phyloP scores from a whole-genome alignment of 2,329 filamentous ascomycete species.

The Orbilia brochopaga region DNA sequence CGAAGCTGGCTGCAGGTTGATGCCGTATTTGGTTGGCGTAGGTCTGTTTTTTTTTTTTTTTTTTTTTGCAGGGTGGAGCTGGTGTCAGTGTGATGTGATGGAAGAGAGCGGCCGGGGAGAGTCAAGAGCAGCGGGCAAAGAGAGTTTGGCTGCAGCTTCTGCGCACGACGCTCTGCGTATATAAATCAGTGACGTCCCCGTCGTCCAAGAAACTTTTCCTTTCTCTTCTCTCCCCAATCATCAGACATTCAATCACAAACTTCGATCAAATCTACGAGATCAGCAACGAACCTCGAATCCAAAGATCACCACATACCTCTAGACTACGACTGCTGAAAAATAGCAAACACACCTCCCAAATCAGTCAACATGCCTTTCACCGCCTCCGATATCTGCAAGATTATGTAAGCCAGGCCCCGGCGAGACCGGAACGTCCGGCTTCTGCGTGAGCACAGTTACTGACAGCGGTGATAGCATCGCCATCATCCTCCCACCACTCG shows the following conservation, averaged over 20 bases:
- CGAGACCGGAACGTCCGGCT: not conserved
- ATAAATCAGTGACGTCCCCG: constrained; percentile 39
- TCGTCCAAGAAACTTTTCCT: constrained; percentile 1
- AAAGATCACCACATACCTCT: constrained; percentile 5
- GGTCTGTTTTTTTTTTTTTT: not conserved
- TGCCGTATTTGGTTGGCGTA: constrained; percentile 37
- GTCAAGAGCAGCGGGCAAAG: constrained; percentile 16
- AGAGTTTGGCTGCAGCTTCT: constrained; percentile 11
- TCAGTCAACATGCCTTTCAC: constrained; percentile 65
- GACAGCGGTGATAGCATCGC: constrained; percentile 67
- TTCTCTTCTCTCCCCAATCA: constrained; percentile 11
- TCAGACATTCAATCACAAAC: constrained; percentile 34
- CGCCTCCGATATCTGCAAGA: constrained; percentile 76
- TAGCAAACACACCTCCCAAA: constrained; percentile 20
- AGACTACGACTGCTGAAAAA: constrained; percentile 8
- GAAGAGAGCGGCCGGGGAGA: not conserved
- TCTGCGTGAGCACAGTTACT: not conserved
- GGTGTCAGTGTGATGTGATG: constrained; percentile 35
- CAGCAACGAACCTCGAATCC: not conserved
- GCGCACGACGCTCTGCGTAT: constrained; percentile 25
- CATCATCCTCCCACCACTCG: constrained; percentile 84
- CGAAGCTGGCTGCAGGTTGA: constrained; percentile 22
- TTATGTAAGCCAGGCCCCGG: constrained; percentile 58
- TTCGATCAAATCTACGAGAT: constrained; percentile 15
- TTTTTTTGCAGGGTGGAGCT: not conserved